A percentile compares a stretch with the other conserved stretches of the same genome.
phyloP scores from a whole-genome alignment of 805 yeast genomes.

The Deakozyma indianensis region DNA sequence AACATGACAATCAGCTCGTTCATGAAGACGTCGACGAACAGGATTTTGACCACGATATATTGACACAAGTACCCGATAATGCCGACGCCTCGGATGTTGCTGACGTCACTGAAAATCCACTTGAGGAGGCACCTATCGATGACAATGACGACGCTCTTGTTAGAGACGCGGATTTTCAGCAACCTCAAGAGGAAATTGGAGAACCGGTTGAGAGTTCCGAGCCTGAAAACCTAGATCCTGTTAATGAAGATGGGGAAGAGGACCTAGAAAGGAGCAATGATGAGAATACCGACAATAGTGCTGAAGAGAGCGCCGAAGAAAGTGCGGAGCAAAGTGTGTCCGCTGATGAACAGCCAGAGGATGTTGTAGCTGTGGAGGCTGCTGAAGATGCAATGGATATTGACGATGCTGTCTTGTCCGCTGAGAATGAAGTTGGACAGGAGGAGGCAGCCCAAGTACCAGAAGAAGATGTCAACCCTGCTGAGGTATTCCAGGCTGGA shows the following conservation, averaged over 20 bases:
- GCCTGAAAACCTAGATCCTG: no score
- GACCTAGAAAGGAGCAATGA: no score
- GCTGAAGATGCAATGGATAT: slow-evolving; percentile 2
- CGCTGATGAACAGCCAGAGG: slow-evolving; percentile 8
- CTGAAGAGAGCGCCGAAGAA: slow-evolving; percentile 10
- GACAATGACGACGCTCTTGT: neutral
- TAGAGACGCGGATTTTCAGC: neutral
- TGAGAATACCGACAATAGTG: slow-evolving; percentile 11
- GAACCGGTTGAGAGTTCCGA: no score
- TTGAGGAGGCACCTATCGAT: neutral
- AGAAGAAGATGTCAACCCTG: slow-evolving; percentile 8
- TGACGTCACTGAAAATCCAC: slow-evolving; percentile 4
- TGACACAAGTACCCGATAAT: neutral
- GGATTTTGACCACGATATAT: neutral
- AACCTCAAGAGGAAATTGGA: no score
- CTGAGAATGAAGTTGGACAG: slow-evolving; percentile 4
- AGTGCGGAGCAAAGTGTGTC: slow-evolving; percentile 9
- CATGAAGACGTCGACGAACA: slow-evolving; percentile 10
- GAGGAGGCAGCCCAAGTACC: slow-evolving; percentile 6
- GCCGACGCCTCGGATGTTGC: neutral
- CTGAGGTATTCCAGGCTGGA: neutral
- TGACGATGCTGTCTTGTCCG: slow-evolving; percentile 1
- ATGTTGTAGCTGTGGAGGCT: neutral
- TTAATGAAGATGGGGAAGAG: no score
- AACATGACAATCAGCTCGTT: slow-evolving; percentile 4